These are phyloP conservation scores for Tulasnella sp. DNA, from an alignment of 768 basidiomycete species.

Conservation along the genomic window DNA sequence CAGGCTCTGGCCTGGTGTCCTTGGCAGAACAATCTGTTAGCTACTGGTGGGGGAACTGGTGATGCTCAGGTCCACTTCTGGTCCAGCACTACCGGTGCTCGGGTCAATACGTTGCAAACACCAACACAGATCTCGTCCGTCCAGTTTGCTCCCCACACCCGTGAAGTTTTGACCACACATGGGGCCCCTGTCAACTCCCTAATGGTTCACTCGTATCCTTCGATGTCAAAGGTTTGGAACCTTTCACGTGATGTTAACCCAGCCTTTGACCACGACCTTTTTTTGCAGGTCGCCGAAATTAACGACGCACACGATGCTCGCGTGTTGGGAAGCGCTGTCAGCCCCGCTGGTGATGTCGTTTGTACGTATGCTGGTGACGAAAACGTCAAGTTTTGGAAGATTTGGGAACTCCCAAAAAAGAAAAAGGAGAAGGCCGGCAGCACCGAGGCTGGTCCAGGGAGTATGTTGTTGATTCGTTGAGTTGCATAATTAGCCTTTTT, in stretches of 20 bases:
- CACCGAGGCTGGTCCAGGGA: background rate
- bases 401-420: constrained; percentile 41
- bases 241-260: no score
- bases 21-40: constrained; percentile 88
- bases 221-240: constrained; percentile 52
- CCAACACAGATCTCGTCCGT: constrained; percentile 90
- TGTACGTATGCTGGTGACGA: constrained; percentile 93
- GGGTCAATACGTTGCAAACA: constrained; percentile 80
- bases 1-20: constrained; percentile 97
- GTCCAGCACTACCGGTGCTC: constrained; percentile 89
- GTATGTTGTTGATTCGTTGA: constrained; percentile 20
- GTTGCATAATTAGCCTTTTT: background rate
- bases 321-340: constrained; percentile 77
- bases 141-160: constrained; percentile 79
- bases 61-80: constrained; percentile 88
- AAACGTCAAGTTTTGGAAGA: constrained; percentile 91
- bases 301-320: constrained; percentile 90
- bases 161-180: constrained; percentile 89
- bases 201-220: constrained; percentile 82
- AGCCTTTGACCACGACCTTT: background rate
- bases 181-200: constrained; percentile 87
- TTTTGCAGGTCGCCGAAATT: constrained; percentile 60
- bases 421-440: constrained; percentile 28
- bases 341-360: constrained; percentile 87
- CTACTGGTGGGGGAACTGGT: constrained; percentile 90